Conservation (phyloP, 2,329 filamentous ascomycete genomes). For the Fusarium caatingaense region DNA sequence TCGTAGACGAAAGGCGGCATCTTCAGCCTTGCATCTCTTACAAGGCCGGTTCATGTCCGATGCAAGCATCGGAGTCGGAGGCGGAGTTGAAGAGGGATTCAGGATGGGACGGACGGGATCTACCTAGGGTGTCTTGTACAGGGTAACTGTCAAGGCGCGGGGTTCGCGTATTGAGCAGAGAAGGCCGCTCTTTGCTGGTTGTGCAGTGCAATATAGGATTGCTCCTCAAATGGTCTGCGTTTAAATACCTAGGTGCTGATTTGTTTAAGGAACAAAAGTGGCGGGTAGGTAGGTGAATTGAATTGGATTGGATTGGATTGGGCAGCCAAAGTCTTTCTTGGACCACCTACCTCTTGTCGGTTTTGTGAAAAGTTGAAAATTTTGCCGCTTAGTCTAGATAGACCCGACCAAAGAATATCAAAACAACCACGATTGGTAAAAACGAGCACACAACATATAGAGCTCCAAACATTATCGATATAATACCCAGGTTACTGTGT, state of each 20-base stretch:
- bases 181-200: not conserved
- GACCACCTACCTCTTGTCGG: not conserved
- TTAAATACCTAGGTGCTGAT: not conserved
- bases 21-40: conserved; percentile 49
- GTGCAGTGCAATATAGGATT: not conserved
- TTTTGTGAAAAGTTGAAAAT: conserved; percentile 37
- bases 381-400: conserved; percentile 27
- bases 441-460: not conserved
- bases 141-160: conserved; percentile 30
- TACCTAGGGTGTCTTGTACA: conserved; percentile 26
- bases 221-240: not conserved
- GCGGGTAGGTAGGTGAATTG: not conserved
- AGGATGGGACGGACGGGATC: conserved; percentile 6
- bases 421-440: not conserved
- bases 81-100: not conserved
- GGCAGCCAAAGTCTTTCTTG: conserved; percentile 14
- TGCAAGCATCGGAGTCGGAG: conserved; percentile 31
- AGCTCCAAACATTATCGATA: not conserved
- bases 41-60: conserved; percentile 45
- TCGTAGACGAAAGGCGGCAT: conserved; percentile 48
- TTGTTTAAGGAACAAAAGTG: not conserved
- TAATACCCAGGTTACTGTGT: not conserved
- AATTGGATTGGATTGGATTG: conserved; percentile 18
- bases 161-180: not conserved
- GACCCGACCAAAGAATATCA: not conserved